phyloP scores from a whole-genome alignment of 805 yeast species.

The Metschnikowia vanudenii region DNA sequence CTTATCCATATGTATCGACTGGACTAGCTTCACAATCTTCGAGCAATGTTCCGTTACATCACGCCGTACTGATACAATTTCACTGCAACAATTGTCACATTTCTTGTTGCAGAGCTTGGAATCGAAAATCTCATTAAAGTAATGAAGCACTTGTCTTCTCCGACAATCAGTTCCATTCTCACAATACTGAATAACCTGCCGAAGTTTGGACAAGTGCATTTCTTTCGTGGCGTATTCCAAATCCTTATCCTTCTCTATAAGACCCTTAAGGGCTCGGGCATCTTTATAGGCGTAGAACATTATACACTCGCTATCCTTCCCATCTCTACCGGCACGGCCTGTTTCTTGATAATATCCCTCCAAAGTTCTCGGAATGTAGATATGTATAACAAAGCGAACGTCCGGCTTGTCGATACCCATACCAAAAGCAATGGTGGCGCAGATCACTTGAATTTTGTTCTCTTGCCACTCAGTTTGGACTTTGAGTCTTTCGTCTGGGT shows the following conservation, averaged over 20 bases:
- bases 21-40: constrained; percentile 58
- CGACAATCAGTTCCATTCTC: constrained; percentile 90
- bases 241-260: constrained; percentile 76
- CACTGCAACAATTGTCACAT: constrained; percentile 80
- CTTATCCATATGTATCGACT: constrained; percentile 50
- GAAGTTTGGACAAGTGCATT: constrained; percentile 70
- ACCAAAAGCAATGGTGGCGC: constrained; percentile 98
- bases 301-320: constrained; percentile 74
- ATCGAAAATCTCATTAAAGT: constrained; percentile 82
- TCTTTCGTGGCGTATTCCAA: constrained; percentile 63
- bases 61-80: constrained; percentile 42
- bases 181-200: constrained; percentile 87
- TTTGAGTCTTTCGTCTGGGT: constrained; percentile 62
- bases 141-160: constrained; percentile 81
- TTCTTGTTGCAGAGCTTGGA: constrained; percentile 59
- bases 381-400: constrained; percentile 87
- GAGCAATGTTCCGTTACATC: constrained; percentile 70
- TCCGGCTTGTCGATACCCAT: constrained; percentile 99
- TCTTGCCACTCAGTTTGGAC: constrained; percentile 86
- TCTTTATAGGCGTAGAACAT: constrained; percentile 80
- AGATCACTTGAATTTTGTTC: constrained; percentile 69
- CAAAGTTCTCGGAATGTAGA: constrained; percentile 81
- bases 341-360: constrained; percentile 98
- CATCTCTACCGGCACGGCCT: constrained; percentile 98
- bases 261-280: constrained; percentile 68